Conservation (phyloP, 169 alveolate genomes). For the Neospora caninum region DNA sequence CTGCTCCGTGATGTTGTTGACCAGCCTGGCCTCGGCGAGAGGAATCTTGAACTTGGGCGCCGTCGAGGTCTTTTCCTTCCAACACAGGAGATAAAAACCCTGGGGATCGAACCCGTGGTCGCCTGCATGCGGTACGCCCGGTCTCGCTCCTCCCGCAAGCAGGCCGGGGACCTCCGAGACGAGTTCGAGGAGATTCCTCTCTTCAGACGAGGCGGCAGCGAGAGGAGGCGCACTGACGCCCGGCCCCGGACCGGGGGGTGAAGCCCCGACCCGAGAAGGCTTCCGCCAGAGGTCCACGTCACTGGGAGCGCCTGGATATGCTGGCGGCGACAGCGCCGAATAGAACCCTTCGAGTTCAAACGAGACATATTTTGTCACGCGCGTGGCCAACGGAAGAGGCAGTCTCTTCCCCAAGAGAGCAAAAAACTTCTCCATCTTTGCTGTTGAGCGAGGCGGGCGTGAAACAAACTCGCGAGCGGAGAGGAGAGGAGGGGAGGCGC, state of each 20-base stretch:
- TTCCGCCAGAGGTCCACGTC: background rate
- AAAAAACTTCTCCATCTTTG: background rate
- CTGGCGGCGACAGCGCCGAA: background rate
- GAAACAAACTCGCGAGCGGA: background rate
- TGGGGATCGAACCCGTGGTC: background rate
- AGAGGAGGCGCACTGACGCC: background rate
- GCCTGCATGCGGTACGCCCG: background rate
- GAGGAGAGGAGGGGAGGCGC: no score
- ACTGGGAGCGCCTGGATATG: background rate
- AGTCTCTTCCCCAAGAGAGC: background rate
- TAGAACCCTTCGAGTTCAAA: background rate
- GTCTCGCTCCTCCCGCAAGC: background rate
- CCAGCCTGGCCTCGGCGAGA: conserved; percentile 17
- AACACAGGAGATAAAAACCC: conserved; percentile 37
- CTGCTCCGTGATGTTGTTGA: conserved; percentile 51
- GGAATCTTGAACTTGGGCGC: conserved; percentile 25
- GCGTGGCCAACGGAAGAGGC: background rate
- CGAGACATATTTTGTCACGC: background rate
- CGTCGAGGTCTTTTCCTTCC: conserved; percentile 17
- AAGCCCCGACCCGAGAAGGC: background rate
- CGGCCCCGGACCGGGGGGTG: background rate
- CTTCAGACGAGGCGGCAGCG: background rate
- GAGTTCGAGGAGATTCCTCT: background rate
- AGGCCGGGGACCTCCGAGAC: background rate
- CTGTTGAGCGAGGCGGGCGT: background rate